These are phyloP conservation scores for Somion occarium DNA, from an alignment of 1,284 basidiomycete species.

Conservation along the genomic window DNA sequence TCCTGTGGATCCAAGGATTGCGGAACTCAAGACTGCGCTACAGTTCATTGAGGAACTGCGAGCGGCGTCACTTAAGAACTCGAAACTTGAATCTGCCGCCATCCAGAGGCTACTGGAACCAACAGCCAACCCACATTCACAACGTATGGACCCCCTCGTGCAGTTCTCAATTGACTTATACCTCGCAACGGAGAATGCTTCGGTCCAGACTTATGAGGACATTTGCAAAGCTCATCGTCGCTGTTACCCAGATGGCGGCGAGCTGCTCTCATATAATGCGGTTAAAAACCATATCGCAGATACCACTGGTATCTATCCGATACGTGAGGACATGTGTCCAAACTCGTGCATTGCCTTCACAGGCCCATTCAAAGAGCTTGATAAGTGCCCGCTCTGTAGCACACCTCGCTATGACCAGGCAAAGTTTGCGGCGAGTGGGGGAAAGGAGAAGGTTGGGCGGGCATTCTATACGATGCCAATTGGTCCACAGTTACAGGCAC, in stretches of 20 bases:
- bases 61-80: not conserved
- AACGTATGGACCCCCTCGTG: constrained; percentile 13
- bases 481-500: constrained; percentile 22
- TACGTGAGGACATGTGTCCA: constrained; percentile 28
- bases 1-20: not conserved
- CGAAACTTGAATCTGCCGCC: constrained; percentile 14
- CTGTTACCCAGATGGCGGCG: constrained; percentile 12
- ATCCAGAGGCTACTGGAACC: constrained; percentile 27
- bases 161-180: constrained; percentile 23
- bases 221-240: constrained; percentile 12
- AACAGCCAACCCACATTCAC: constrained; percentile 13
- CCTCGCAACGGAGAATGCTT: constrained; percentile 18
- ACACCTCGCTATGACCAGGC: constrained; percentile 20
- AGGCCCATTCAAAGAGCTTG: constrained; percentile 19
- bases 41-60: not conserved
- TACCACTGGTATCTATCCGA: constrained; percentile 20
- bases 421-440: not conserved
- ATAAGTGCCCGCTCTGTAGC: constrained; percentile 20
- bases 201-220: constrained; percentile 20
- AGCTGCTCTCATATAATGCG: constrained; percentile 20
- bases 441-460: constrained; percentile 9
- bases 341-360: constrained; percentile 25
- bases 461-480: constrained; percentile 22
- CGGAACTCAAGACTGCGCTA: not conserved
- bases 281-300: constrained; percentile 19